phyloP scores from a whole-genome alignment of 768 basidiomycete genomes.

The Tephrocybe sp. region DNA sequence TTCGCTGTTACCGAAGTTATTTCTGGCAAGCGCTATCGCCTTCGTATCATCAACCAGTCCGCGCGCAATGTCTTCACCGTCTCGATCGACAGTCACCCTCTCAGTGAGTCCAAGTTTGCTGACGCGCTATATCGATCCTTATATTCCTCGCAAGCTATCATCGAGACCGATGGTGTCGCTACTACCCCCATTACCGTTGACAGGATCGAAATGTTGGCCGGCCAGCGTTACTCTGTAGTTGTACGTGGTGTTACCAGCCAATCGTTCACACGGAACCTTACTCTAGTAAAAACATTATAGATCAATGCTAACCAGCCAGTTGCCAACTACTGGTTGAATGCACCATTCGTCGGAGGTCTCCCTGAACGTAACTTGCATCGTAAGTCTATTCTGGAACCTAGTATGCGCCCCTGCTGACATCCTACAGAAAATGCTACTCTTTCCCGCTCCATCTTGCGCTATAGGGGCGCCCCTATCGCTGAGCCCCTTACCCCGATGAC shows the following conservation, averaged over 20 bases:
- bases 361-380: slow-evolving; percentile 30
- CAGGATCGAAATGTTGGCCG: slow-evolving; percentile 39
- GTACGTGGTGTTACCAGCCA: slow-evolving; percentile 10
- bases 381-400: slow-evolving; percentile 14
- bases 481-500: slow-evolving; percentile 31
- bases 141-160: slow-evolving; percentile 23
- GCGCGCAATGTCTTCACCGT: slow-evolving; percentile 37
- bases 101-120: slow-evolving; percentile 15
- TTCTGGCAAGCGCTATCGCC: slow-evolving; percentile 40
- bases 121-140: not conserved
- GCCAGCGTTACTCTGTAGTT: slow-evolving; percentile 48
- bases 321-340: slow-evolving; percentile 47
- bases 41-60: slow-evolving; percentile 45
- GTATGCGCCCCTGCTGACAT: too few species aligned
- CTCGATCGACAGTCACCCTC: slow-evolving; percentile 28
- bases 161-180: slow-evolving; percentile 38
- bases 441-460: slow-evolving; percentile 32
- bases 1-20: slow-evolving; percentile 37
- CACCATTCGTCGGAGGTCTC: slow-evolving; percentile 29
- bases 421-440: slow-evolving; percentile 23
- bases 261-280: not conserved
- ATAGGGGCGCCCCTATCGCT: slow-evolving; percentile 29
- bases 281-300: too few species aligned
- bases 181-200: slow-evolving; percentile 32
- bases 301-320: slow-evolving; percentile 40